A percentile compares a stretch with the other conserved stretches of the same genome.
Conservation (phyloP, 1,284 basidiomycete species). For the Entoloma clypeatum region DNA sequence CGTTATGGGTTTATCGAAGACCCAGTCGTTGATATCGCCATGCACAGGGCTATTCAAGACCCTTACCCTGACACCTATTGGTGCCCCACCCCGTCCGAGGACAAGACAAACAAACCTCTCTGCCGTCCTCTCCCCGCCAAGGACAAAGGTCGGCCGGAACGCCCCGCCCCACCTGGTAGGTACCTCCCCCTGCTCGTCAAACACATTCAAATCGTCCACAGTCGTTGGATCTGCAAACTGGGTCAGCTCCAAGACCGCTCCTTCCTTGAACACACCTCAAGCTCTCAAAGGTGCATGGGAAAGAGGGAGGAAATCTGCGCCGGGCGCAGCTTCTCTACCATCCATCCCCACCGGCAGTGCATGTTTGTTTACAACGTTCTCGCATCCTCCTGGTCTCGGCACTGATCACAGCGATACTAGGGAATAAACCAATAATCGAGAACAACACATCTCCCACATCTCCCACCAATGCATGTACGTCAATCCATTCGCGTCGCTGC, state of each 20-base stretch:
- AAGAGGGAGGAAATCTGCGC: constrained; percentile 5
- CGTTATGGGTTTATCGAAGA: constrained; percentile 6
- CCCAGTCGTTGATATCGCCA: constrained; percentile 3
- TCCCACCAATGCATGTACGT: constrained; percentile 17
- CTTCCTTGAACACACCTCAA: constrained; percentile 15
- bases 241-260: constrained; percentile 14
- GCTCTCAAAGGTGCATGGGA: constrained; percentile 20
- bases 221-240: constrained; percentile 21
- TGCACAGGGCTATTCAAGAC: constrained; percentile 32
- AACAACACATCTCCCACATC: constrained; percentile 10
- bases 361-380: constrained; percentile 6
- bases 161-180: constrained; percentile 14
- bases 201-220: neutral
- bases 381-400: neutral
- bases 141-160: constrained; percentile 29
- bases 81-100: constrained; percentile 52
- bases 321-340: too few species aligned
- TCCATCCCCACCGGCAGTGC: constrained; percentile 6
- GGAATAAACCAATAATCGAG: constrained; percentile 19
- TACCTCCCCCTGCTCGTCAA: neutral
- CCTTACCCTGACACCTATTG: constrained; percentile 56
- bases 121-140: constrained; percentile 55
- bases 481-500: neutral
- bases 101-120: constrained; percentile 48
- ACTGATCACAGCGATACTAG: constrained; percentile 1